Evolutionary conservation across 257 asterid genomes (phyloP).

Genomic region (Solanum peruvianum): DNA sequence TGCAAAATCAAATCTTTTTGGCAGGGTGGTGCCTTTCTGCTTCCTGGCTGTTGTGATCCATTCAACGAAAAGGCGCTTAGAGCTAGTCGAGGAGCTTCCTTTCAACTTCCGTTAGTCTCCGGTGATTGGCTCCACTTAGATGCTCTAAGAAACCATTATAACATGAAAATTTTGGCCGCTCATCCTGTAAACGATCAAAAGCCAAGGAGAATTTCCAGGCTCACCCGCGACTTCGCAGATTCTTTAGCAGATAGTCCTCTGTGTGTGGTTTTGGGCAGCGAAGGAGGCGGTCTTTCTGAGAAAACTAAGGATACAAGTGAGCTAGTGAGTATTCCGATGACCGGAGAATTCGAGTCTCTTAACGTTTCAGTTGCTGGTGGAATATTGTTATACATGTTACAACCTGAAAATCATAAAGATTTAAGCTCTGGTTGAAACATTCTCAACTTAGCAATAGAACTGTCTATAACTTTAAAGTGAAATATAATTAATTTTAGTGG

Average conservation of each 20-base stretch:
- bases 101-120: constrained; percentile 77
- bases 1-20: neutral
- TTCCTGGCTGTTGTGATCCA: constrained; percentile 96
- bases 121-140: constrained; percentile 54
- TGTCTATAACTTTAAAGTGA: no score
- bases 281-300: constrained; percentile 82
- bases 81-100: constrained; percentile 89
- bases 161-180: constrained; percentile 75
- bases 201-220: constrained; percentile 19
- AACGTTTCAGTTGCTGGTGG: constrained; percentile 99
- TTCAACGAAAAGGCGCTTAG: constrained; percentile 92
- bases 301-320: constrained; percentile 40
- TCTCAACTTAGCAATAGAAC: neutral
- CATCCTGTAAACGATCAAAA: constrained; percentile 41
- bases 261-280: constrained; percentile 81
- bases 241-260: constrained; percentile 35
- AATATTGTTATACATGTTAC: constrained; percentile 78
- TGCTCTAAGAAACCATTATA: constrained; percentile 25
- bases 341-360: constrained; percentile 76
- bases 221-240: constrained; percentile 42
- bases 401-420: constrained; percentile 14
- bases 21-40: constrained; percentile 74
- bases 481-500: no score
- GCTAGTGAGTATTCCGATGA: constrained; percentile 81
- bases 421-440: neutral